Conservation (phyloP, 805 yeast genomes). For the Kazachstania viticola region DNA sequence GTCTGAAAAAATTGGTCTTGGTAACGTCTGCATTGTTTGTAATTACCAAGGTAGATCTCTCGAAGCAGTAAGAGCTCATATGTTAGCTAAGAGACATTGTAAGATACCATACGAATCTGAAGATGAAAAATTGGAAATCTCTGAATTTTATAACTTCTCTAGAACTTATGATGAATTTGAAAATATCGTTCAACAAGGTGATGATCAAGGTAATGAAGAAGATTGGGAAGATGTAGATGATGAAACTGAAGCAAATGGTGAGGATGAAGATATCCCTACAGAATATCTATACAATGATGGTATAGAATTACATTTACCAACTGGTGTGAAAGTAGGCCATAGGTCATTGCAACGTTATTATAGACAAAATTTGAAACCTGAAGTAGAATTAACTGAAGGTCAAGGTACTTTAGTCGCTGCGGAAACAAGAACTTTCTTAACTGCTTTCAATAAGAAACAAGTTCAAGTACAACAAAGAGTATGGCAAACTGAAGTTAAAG, state of each 20-base stretch:
- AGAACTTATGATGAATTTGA: constrained; percentile 42
- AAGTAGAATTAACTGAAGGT: constrained; percentile 51
- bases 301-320: constrained; percentile 65
- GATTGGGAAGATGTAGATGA: constrained; percentile 26
- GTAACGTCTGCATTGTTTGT: constrained; percentile 81
- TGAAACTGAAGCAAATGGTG: constrained; percentile 21
- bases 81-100: constrained; percentile 80
- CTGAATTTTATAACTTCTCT: constrained; percentile 84
- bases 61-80: constrained; percentile 85
- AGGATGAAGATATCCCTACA: constrained; percentile 26
- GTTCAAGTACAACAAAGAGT: constrained; percentile 43
- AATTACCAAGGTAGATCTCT: constrained; percentile 73
- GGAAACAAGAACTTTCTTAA: constrained; percentile 46
- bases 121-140: constrained; percentile 74
- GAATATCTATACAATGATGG: constrained; percentile 47
- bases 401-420: constrained; percentile 81
- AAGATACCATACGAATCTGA: constrained; percentile 80
- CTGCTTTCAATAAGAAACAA: constrained; percentile 34
- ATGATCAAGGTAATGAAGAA: constrained; percentile 21
- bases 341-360: constrained; percentile 69
- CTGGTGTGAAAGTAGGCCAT: constrained; percentile 80
- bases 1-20: constrained; percentile 84
- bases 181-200: constrained; percentile 10
- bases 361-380: constrained; percentile 61
- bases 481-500: constrained; percentile 54